These are phyloP conservation scores for Neocallimastix lanati DNA, from an alignment of 192 early-diverging fungal species.

Conservation along the genomic window DNA sequence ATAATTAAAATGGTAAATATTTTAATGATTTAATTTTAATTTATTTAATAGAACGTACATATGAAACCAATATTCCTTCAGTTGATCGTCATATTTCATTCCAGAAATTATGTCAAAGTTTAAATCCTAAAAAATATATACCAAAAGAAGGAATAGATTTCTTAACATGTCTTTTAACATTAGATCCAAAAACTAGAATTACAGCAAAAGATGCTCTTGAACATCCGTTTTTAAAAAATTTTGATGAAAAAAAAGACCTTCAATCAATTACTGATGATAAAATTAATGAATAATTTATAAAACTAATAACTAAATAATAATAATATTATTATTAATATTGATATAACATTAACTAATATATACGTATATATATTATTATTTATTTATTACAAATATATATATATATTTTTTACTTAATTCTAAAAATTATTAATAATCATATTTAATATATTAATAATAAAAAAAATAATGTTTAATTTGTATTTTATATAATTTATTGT, in stretches of 20 bases:
- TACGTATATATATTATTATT: no score
- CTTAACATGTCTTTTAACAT: background rate
- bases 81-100: slow-evolving; percentile 2
- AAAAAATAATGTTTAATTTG: no score
- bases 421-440: no score
- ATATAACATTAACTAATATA: no score
- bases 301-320: no score
- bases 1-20: no score
- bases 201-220: background rate
- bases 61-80: slow-evolving; percentile 27
- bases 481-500: no score
- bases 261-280: background rate
- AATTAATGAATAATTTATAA: background rate
- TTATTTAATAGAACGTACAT: slow-evolving; percentile 23
- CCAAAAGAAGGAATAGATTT: background rate
- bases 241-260: background rate
- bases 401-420: no score
- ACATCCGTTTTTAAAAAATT: background rate
- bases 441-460: no score
- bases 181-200: background rate
- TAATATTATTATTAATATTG: no score
- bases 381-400: no score
- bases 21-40: no score
- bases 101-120: background rate
- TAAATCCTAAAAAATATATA: background rate